Evolutionary conservation across 176 grass and related monocot genomes (phyloP), one percentile per base, ranked within the genome.

Genomic region (Miscanthus lutarioriparius): DNA sequence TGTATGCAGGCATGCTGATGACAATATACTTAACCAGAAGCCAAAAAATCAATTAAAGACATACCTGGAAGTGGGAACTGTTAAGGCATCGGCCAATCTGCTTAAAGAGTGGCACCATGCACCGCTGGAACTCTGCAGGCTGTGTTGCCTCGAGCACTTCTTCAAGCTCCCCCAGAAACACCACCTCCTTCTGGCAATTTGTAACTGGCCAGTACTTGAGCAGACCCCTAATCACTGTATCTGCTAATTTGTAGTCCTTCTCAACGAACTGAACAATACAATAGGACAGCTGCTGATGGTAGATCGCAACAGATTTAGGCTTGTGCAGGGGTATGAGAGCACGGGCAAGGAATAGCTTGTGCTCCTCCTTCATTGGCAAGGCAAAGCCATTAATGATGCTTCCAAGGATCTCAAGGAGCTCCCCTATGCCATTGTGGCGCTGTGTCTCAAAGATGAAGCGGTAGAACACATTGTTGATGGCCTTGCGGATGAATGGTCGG

Each of bases 341-440:
- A 5, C 94, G 94, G 6, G 86, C 27, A 8, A 97, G 92, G 82
- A 97, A 97, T 26, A 97, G 82, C 59, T 97, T 97, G 88, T 97
- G 94, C 59, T 97, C 94, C 89, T 97, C 94, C 86, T 97, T 97
- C 91, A 97, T 93, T 37, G 94, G 94, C 74, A 97, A 44, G 9
- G 94, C 94, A 7, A 97, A 97, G 17, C 94, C 94, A n/a, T 97
- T 97, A 59, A 97, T 97, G 39, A 97, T 97, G 84, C 94, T 97
- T 40, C 94, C 94, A 1, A 97, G 94, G 19, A 97, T 94, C 87
- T 97, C 94, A 23, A 97, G 77, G 16, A 97, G 80, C 75, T 97
- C 94, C 37, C 91, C 91, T 10, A 97, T 63, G 49, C 94, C 94
- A 39, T 90, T 91, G 77, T 97, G 91, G 54, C 89, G 91, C 70